Conservation (phyloP, 2,329 filamentous ascomycete species). For the Metarhizium humberi region DNA sequence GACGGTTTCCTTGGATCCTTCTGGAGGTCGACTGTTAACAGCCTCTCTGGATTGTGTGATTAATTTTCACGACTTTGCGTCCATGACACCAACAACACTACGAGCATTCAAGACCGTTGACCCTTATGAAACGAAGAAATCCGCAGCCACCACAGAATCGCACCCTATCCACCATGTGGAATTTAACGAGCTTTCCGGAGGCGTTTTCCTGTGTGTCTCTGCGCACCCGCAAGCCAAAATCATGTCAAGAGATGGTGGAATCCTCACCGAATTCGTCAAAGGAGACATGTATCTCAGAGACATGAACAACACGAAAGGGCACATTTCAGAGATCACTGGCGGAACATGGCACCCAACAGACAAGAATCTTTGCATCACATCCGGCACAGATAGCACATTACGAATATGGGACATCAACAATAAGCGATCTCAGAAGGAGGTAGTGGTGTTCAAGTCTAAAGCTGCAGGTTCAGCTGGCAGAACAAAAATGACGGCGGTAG, state of each 20-base stretch:
- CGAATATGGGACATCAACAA: constrained; percentile 97
- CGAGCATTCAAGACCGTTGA: constrained; percentile 90
- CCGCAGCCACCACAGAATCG: constrained; percentile 63
- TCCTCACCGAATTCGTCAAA: constrained; percentile 82
- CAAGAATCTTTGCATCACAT: constrained; percentile 77
- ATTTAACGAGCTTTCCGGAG: constrained; percentile 76
- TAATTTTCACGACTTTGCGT: constrained; percentile 90
- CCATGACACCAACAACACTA: constrained; percentile 90
- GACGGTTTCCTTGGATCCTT: constrained; percentile 71
- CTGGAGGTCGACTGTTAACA: constrained; percentile 78
- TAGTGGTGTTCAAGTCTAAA: constrained; percentile 92
- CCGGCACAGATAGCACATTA: constrained; percentile 88
- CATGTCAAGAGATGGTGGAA: constrained; percentile 79
- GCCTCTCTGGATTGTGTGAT: constrained; percentile 84
- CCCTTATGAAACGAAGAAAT: constrained; percentile 65
- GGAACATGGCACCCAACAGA: constrained; percentile 88
- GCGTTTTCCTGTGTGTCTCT: constrained; percentile 75
- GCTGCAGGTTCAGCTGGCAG: constrained; percentile 81
- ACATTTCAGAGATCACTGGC: constrained; percentile 83
- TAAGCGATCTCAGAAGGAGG: constrained; percentile 79
- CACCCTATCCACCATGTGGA: constrained; percentile 81
- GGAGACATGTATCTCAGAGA: constrained; percentile 97
- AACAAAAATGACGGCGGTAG: constrained; percentile 87
- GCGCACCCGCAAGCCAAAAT: constrained; percentile 87
- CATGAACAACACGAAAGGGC: constrained; percentile 96